A percentile compares a stretch with the other conserved stretches of the same genome.
phyloP scores from a whole-genome alignment of 2,329 filamentous ascomycete genomes.

The Clathrospora elynae region DNA sequence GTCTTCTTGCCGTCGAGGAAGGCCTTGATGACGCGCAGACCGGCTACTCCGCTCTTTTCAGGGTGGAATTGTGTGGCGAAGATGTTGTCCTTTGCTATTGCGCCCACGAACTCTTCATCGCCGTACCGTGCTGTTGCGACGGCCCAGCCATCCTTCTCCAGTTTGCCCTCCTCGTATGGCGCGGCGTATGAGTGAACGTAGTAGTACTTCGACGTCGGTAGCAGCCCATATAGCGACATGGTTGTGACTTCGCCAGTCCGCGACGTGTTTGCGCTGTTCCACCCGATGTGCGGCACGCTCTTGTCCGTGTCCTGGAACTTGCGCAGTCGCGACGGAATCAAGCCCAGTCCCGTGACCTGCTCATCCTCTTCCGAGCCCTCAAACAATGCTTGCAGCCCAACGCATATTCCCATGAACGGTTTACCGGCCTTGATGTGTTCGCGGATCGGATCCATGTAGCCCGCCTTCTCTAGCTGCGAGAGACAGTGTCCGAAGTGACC shows the following conservation, averaged over 20 bases:
- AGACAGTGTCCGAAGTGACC: constrained; percentile 98
- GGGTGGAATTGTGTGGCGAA: constrained; percentile 97
- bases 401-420: constrained; percentile 97
- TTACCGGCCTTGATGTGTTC: constrained; percentile 88
- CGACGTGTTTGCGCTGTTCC: constrained; percentile 83
- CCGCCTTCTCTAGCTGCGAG: constrained; percentile 77
- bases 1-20: constrained; percentile 77
- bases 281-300: constrained; percentile 97
- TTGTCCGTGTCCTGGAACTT: constrained; percentile 80
- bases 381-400: constrained; percentile 90
- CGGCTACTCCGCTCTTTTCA: constrained; percentile 92
- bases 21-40: constrained; percentile 79
- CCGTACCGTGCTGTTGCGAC: constrained; percentile 92
- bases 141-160: constrained; percentile 84
- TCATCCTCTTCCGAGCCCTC: constrained; percentile 81
- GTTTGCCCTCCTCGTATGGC: constrained; percentile 71
- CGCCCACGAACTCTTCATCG: constrained; percentile 86
- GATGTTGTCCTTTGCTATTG: constrained; percentile 81
- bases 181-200: constrained; percentile 96
- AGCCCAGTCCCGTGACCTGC: constrained; percentile 71
- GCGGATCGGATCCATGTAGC: constrained; percentile 81
- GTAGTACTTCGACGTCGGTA: constrained; percentile 90
- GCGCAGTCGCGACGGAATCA: constrained; percentile 72
- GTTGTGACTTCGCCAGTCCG: constrained; percentile 48
- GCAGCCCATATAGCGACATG: constrained; percentile 75